phyloP scores from a whole-genome alignment of 345 rosid genomes.

The Moricandia arvensis region DNA sequence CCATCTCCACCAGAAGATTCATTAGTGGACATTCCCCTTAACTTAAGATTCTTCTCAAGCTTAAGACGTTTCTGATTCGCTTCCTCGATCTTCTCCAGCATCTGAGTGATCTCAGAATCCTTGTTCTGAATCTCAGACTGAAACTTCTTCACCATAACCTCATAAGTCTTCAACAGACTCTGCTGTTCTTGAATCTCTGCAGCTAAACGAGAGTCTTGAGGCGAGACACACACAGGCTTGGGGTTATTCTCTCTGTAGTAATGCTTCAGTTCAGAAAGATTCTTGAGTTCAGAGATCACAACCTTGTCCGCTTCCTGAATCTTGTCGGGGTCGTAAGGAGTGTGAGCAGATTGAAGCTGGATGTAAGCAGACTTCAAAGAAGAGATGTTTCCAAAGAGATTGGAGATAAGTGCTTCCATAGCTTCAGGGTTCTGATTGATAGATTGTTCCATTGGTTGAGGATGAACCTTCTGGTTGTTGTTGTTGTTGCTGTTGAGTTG shows the following conservation, averaged over 20 bases:
- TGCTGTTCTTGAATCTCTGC: conserved; percentile 92
- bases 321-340: conserved; percentile 84
- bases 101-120: conserved; percentile 72
- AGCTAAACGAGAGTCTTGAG: conserved; percentile 85
- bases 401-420: conserved; percentile 67
- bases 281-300: conserved; percentile 77
- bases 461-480: conserved; percentile 71
- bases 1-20: conserved; percentile 51
- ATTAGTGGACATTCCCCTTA: conserved; percentile 69
- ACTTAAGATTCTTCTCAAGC: conserved; percentile 79
- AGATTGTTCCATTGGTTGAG: conserved; percentile 85
- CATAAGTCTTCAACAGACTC: conserved; percentile 79
- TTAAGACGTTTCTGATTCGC: conserved; percentile 68
- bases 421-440: conserved; percentile 73
- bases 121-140: conserved; percentile 89
- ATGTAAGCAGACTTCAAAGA: conserved; percentile 79
- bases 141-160: conserved; percentile 86
- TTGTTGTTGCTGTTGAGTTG: conserved; percentile 64
- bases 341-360: conserved; percentile 79
- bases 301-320: conserved; percentile 82
- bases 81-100: conserved; percentile 73
- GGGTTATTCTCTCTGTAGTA: conserved; percentile 73
- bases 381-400: conserved; percentile 68
- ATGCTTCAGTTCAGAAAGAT: conserved; percentile 75
- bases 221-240: conserved; percentile 63